phyloP scores from a whole-genome alignment of 345 rosid species.

The Eucalyptus victrix region DNA sequence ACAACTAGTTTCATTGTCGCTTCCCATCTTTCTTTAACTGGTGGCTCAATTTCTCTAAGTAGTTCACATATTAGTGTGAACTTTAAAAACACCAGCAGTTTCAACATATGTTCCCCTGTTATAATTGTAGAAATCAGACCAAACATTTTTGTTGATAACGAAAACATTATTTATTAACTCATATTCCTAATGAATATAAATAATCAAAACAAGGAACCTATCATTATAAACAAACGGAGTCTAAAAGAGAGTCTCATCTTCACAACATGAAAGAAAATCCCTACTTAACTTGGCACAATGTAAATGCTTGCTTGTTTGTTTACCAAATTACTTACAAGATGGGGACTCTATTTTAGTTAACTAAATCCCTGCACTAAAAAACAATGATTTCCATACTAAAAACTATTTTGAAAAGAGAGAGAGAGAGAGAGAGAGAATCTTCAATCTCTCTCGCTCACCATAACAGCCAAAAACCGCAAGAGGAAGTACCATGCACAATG shows the following conservation, averaged over 20 bases:
- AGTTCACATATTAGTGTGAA: not conserved
- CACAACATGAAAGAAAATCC: not conserved
- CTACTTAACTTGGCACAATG: not conserved
- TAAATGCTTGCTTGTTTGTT: not conserved
- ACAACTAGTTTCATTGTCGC: not conserved
- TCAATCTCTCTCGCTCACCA: not conserved
- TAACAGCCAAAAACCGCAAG: not conserved
- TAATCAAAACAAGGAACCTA: not conserved
- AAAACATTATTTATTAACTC: not conserved
- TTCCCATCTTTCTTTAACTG: not conserved
- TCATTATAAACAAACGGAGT: not conserved
- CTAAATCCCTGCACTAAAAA: not conserved
- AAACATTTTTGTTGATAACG: not conserved
- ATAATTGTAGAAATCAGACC: not conserved
- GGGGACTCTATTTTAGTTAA: not conserved
- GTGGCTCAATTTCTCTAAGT: not conserved
- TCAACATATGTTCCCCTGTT: not conserved
- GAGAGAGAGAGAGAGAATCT: not conserved
- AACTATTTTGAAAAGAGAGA: not conserved
- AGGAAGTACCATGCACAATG: not conserved
- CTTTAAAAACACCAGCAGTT: not conserved
- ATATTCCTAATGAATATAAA: not conserved
- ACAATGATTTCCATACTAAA: not conserved
- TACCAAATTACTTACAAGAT: not conserved
- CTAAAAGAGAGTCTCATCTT: not conserved